These are phyloP conservation scores for Pythium aphanidermatum DNA, from an alignment of 352 stramenopile genomes.

Conservation along the genomic window DNA sequence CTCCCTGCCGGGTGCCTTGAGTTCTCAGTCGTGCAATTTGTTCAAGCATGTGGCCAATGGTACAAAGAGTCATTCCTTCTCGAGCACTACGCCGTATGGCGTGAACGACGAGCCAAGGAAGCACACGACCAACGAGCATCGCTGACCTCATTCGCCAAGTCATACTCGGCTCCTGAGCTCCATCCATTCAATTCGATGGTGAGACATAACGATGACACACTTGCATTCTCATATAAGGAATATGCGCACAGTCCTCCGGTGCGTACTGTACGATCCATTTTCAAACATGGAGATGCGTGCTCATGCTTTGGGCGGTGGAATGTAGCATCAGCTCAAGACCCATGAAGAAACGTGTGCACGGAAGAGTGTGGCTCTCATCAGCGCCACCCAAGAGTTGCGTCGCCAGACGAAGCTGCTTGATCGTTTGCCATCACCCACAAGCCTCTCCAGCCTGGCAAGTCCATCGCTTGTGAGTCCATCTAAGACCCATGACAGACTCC, in stretches of 20 bases:
- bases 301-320: too few species aligned
- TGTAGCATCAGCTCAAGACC: conserved; percentile 11
- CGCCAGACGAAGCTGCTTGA: conserved; percentile 28
- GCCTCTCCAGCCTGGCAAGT: too few species aligned
- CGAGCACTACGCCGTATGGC: conserved; percentile 16
- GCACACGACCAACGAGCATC: conserved; percentile 3
- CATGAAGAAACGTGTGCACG: conserved; percentile 13
- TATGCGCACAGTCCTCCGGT: conserved; percentile 27
- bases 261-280: too few species aligned
- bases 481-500: conserved; percentile 20
- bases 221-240: conserved; percentile 43
- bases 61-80: conserved; percentile 44
- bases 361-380: conserved; percentile 29
- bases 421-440: background rate
- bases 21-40: conserved; percentile 32
- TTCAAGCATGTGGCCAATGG: conserved; percentile 44
- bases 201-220: conserved; percentile 30
- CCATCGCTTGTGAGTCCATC: too few species aligned
- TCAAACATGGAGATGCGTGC: too few species aligned
- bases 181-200: conserved; percentile 45
- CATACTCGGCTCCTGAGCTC: conserved; percentile 22
- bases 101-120: background rate
- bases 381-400: conserved; percentile 26
- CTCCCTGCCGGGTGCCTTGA: conserved; percentile 22
- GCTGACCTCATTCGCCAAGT: conserved; percentile 21